Evolutionary conservation across 306 rosid genomes (phyloP).

Genomic region (Sophora flavescens): DNA sequence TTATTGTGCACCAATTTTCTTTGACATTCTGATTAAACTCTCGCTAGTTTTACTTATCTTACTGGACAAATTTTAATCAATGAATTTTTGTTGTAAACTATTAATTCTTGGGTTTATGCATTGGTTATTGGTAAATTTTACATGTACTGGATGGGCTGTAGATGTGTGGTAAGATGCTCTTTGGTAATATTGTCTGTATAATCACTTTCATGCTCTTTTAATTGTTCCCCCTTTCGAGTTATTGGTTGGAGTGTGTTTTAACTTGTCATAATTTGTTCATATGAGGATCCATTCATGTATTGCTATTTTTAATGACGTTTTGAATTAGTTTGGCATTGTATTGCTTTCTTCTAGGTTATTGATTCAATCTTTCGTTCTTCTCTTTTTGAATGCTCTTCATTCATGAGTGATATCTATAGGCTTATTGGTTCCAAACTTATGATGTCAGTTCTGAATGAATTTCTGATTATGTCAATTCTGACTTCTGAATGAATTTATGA

Average conservation of each 20-base stretch:
- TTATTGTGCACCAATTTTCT: neutral
- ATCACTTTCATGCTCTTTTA: slow-evolving; percentile 16
- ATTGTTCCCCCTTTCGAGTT: slow-evolving; percentile 25
- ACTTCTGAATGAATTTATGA: slow-evolving; percentile 9
- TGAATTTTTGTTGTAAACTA: slow-evolving; percentile 12
- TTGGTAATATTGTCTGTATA: slow-evolving; percentile 5
- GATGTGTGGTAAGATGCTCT: slow-evolving; percentile 32
- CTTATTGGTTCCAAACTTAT: slow-evolving; percentile 29
- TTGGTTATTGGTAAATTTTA: slow-evolving; percentile 20
- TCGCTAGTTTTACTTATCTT: slow-evolving; percentile 19
- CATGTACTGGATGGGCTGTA: slow-evolving; percentile 31
- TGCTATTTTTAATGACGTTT: slow-evolving; percentile 17
- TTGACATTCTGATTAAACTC: neutral
- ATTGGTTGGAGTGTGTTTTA: slow-evolving; percentile 31
- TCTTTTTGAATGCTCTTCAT: slow-evolving; percentile 24
- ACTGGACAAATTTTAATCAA: neutral
- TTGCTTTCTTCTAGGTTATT: slow-evolving; percentile 27
- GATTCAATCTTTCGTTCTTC: slow-evolving; percentile 27
- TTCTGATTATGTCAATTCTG: neutral
- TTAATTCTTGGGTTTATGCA: slow-evolving; percentile 18
- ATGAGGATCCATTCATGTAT: slow-evolving; percentile 11
- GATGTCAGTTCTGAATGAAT: slow-evolving; percentile 11
- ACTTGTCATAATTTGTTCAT: slow-evolving; percentile 2
- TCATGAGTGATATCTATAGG: neutral
- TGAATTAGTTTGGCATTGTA: slow-evolving; percentile 29